These are phyloP conservation scores for Cyberlindnera subsufficiens DNA, from an alignment of 805 yeast genomes.

Conservation along the genomic window DNA sequence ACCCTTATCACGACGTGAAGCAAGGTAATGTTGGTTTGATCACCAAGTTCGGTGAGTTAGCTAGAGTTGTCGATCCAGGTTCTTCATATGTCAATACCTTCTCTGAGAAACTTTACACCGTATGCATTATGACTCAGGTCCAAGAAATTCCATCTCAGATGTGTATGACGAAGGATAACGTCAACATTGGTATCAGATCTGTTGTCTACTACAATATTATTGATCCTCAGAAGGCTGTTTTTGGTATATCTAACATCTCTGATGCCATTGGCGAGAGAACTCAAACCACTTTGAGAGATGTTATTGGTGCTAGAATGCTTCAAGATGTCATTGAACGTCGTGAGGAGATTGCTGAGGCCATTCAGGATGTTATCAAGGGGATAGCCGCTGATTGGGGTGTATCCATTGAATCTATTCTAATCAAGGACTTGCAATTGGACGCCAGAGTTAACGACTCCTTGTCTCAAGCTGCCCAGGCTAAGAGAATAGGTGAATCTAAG, in stretches of 20 bases:
- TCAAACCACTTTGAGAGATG: slow-evolving; percentile 69
- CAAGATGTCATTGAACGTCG: slow-evolving; percentile 72
- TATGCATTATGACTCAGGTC: slow-evolving; percentile 52
- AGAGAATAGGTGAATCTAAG: slow-evolving; percentile 71
- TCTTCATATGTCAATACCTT: slow-evolving; percentile 58
- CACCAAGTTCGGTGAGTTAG: slow-evolving; percentile 60
- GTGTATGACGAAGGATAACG: slow-evolving; percentile 70
- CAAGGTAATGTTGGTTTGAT: slow-evolving; percentile 69
- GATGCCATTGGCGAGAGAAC: slow-evolving; percentile 59
- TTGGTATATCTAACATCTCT: slow-evolving; percentile 47
- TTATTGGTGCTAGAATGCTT: slow-evolving; percentile 55
- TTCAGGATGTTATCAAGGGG: slow-evolving; percentile 52
- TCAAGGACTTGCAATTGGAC: slow-evolving; percentile 58
- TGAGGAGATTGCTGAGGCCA: slow-evolving; percentile 63
- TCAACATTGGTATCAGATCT: slow-evolving; percentile 53
- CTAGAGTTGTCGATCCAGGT: slow-evolving; percentile 66
- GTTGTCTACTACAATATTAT: slow-evolving; percentile 62
- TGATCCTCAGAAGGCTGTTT: slow-evolving; percentile 63
- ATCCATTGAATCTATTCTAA: slow-evolving; percentile 56
- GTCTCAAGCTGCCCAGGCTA: slow-evolving; percentile 71
- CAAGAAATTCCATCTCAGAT: slow-evolving; percentile 61
- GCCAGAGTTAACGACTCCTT: slow-evolving; percentile 50
- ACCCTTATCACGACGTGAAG: slow-evolving; percentile 53
- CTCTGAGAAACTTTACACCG: slow-evolving; percentile 47
- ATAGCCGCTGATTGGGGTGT: slow-evolving; percentile 72